A percentile compares a stretch with the other conserved stretches of the same genome.
Conservation (phyloP, 768 basidiomycete species). For the Coprinopsis marcescibilis region DNA sequence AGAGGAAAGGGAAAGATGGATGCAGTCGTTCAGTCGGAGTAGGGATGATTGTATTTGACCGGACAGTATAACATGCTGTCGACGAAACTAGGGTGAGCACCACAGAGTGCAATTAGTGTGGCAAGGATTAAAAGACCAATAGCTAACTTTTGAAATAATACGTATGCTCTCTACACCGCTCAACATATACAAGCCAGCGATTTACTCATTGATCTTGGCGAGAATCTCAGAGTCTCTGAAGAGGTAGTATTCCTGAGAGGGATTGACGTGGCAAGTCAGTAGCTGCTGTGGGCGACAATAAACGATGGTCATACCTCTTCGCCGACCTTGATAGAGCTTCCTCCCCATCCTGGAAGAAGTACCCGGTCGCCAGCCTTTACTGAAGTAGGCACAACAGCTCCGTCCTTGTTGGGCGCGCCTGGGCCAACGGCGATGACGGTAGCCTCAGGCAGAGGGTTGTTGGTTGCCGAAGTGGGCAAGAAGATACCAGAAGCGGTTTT, state of each 20-base stretch:
- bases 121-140: slow-evolving; percentile 2
- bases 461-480: slow-evolving; percentile 87
- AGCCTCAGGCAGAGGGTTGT: slow-evolving; percentile 87
- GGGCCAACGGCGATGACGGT: slow-evolving; percentile 95
- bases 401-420: slow-evolving; percentile 87
- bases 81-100: neutral
- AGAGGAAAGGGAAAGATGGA: neutral
- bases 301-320: slow-evolving; percentile 68
- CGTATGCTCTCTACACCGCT: neutral
- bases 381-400: slow-evolving; percentile 60
- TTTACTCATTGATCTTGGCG: slow-evolving; percentile 91
- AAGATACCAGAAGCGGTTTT: slow-evolving; percentile 98
- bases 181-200: neutral
- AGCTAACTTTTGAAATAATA: slow-evolving; percentile 12
- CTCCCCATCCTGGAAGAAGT: slow-evolving; percentile 94
- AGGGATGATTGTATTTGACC: slow-evolving; percentile 2
- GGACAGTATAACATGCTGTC: slow-evolving; percentile 1
- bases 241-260: slow-evolving; percentile 87
- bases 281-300: neutral
- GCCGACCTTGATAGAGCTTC: slow-evolving; percentile 91
- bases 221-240: slow-evolving; percentile 95
- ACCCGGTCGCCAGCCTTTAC: slow-evolving; percentile 92
- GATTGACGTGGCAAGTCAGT: slow-evolving; percentile 10
- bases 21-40: neutral
- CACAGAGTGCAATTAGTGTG: neutral